Base-by-base conservation (phyloP, 1,139 yeast genomes). In the Yamadazyma buinensis region DNA sequence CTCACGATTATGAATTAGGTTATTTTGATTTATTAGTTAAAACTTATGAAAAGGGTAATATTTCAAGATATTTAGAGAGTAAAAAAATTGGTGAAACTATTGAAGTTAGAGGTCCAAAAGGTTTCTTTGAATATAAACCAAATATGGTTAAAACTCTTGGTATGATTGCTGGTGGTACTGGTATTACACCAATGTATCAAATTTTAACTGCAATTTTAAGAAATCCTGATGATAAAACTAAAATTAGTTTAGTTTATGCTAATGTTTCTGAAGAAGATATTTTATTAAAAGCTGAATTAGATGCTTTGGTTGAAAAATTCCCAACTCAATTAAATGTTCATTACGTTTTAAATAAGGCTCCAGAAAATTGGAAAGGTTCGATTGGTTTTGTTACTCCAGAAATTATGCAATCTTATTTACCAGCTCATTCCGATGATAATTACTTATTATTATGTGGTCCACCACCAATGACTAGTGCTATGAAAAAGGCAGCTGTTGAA, bases 101-200 rank as follows among this genome's bases (percentile, higher is more conserved):
- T 35, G 67, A 67, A 31, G 63, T 69, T 41, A 77, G 88, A 53
- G 98, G 98, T 20, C 98, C 98, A 51, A 87, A 87, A 65, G 98
- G 98, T 7, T 80, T 81, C 51, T 90, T 87, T 72, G 76, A 80
- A 42, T 90, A 90, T 66, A 71, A 78, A 37, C 84, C 92, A 49
- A 90, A 90, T 71, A 77, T 80, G 65, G 92, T 77, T 64, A 77
- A 84, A 52, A 71, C 79, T 44, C 76, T 94, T 54, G 84, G 84
- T 36, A 74, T 92, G 67, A 72, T 92, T 51, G 97, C 97, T 48
- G 98, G 96, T 49, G 98, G 98, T 55, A 75, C 95, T 32, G 97
- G 97, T 62, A 87, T 92, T 62, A 86, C 97, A 21, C 98, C 97
- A 42, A 73, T 90, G 71, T 88, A 74, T 72, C 98, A 92, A 67